These are phyloP conservation scores for Globisporangium mamillatum DNA, from an alignment of 352 stramenopile species.

Conservation along the genomic window DNA sequence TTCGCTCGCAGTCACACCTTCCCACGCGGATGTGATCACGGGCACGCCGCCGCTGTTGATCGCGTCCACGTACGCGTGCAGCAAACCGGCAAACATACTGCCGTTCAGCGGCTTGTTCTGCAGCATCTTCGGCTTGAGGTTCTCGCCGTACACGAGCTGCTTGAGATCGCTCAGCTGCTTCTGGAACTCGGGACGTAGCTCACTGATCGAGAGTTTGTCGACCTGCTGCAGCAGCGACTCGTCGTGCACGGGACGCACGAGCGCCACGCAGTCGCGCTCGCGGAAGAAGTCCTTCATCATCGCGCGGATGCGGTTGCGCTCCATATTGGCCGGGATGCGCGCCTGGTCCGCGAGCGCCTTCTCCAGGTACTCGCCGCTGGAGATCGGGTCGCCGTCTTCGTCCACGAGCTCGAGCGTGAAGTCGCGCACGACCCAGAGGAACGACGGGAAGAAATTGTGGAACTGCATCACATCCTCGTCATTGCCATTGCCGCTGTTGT, in stretches of 20 bases:
- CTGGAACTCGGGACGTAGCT: conserved; percentile 79
- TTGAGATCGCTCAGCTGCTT: conserved; percentile 64
- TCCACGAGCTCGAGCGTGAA: conserved; percentile 87
- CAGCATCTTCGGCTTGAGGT: conserved; percentile 78
- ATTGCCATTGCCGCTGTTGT: conserved; percentile 15
- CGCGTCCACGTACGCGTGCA: conserved; percentile 81
- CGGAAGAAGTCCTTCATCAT: conserved; percentile 88
- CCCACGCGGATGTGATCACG: conserved; percentile 86
- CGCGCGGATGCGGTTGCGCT: conserved; percentile 72
- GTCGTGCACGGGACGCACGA: conserved; percentile 81
- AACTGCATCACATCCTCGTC: conserved; percentile 73
- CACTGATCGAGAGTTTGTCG: conserved; percentile 56
- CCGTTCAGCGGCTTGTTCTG: conserved; percentile 77
- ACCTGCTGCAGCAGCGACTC: conserved; percentile 77
- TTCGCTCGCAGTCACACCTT: conserved; percentile 78
- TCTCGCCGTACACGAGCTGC: conserved; percentile 66
- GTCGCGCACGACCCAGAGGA: conserved; percentile 87
- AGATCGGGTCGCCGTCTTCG: conserved; percentile 80
- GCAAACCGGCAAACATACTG: conserved; percentile 79
- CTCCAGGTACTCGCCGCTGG: conserved; percentile 80
- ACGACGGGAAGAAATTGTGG: conserved; percentile 85
- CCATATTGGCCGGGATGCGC: conserved; percentile 64
- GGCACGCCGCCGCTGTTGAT: conserved; percentile 88
- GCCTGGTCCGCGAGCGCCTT: conserved; percentile 67
- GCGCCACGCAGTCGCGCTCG: conserved; percentile 73